These are phyloP conservation scores for Rubia yunnanensis DNA, from an alignment of 257 asterid species.

Conservation along the genomic window DNA sequence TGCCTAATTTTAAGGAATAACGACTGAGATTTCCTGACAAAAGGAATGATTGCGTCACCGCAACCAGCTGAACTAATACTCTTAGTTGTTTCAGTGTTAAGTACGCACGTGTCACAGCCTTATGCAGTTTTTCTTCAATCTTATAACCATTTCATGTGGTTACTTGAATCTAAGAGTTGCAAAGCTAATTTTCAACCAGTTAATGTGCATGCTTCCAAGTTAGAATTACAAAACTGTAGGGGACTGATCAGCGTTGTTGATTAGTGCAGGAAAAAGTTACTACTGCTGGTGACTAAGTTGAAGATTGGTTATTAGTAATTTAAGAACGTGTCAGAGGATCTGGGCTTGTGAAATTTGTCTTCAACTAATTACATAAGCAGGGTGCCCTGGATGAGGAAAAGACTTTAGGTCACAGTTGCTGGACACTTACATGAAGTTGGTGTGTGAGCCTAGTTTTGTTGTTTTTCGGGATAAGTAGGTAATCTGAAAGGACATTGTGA, in stretches of 20 bases:
- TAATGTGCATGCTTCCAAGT: not conserved
- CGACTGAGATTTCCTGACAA: slow-evolving; percentile 1
- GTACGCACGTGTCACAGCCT: not conserved
- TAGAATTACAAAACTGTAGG: not conserved
- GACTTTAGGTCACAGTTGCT: not conserved
- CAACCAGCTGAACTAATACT: not conserved
- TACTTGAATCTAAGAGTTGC: not conserved
- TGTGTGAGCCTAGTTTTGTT: not conserved
- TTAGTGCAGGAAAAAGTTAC: not conserved
- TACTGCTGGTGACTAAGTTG: not conserved
- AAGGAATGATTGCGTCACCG: slow-evolving; percentile 1
- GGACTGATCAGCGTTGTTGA: not conserved
- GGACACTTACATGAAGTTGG: not conserved
- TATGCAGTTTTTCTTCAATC: not conserved
- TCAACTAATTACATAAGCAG: not conserved
- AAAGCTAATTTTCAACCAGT: not conserved
- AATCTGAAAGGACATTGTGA: not conserved
- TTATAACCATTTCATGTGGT: not conserved
- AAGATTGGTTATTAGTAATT: not conserved
- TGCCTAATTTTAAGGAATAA: not conserved
- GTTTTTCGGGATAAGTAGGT: not conserved
- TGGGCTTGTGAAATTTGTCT: not conserved
- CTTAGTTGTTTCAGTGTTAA: not conserved
- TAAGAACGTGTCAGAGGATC: not conserved
- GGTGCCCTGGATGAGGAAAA: not conserved